Evolutionary conservation across 2,329 filamentous ascomycete species (phyloP).

Genomic region (Gaeumannomyces tritici): DNA sequence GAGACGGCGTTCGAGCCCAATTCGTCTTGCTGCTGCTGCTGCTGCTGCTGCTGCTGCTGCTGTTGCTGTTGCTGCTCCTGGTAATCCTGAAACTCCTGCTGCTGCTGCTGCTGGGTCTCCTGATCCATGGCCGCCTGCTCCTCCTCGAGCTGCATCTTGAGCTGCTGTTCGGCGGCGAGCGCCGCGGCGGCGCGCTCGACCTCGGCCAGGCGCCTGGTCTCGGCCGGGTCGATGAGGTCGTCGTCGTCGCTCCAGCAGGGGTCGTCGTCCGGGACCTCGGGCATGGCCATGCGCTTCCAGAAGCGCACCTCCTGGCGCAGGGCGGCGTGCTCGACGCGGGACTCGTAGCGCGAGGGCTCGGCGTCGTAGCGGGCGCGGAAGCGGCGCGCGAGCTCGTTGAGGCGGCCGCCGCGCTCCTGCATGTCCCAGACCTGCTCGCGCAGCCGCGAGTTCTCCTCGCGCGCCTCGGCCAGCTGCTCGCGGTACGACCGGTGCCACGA

Average conservation of each 20-base stretch:
- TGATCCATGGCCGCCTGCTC: constrained; percentile 9
- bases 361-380: constrained; percentile 49
- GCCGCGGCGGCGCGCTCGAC: constrained; percentile 27
- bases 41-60: constrained; percentile 1
- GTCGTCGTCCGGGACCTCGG: constrained; percentile 47
- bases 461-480: constrained; percentile 53
- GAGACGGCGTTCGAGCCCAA: background rate
- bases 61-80: constrained; percentile 13
- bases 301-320: constrained; percentile 50
- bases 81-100: constrained; percentile 2
- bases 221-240: constrained; percentile 50
- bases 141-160: constrained; percentile 1
- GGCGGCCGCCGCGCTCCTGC: constrained; percentile 48
- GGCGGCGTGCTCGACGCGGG: constrained; percentile 40
- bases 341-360: constrained; percentile 42
- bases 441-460: constrained; percentile 52
- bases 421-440: constrained; percentile 60
- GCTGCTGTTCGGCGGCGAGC: constrained; percentile 14
- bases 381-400: constrained; percentile 46
- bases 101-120: constrained; percentile 19
- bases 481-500: constrained; percentile 60
- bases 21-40: constrained; percentile 12
- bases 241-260: constrained; percentile 56
- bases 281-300: constrained; percentile 59
- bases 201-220: constrained; percentile 46